phyloP scores from a whole-genome alignment of 1,139 yeast genomes.

The Kodamaea suecica region DNA sequence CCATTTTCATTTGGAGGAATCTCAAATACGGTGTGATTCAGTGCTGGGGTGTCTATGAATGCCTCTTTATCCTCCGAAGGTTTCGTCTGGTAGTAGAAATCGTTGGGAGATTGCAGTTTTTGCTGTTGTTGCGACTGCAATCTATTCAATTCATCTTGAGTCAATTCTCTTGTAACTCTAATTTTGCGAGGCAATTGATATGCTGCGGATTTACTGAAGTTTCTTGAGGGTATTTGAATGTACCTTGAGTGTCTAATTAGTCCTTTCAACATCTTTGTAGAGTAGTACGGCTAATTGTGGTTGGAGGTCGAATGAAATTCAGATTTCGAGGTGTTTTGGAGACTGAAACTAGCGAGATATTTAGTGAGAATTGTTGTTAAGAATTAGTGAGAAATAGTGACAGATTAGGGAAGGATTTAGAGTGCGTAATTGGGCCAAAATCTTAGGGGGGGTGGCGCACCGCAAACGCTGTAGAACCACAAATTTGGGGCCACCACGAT shows the following conservation, averaged over 20 bases:
- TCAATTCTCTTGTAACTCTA: slow-evolving; percentile 33
- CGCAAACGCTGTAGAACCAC: no score
- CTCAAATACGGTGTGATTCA: slow-evolving; percentile 28
- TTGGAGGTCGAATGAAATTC: no score
- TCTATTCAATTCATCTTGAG: slow-evolving; percentile 34
- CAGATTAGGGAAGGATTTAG: no score
- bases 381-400: no score
- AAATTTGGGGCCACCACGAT: no score
- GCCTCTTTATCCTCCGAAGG: slow-evolving; percentile 24
- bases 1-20: slow-evolving; percentile 46
- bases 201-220: slow-evolving; percentile 4
- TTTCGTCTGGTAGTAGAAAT: slow-evolving; percentile 30
- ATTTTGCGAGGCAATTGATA: slow-evolving; percentile 19
- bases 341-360: no score
- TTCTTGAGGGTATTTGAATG: neutral
- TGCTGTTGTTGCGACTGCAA: slow-evolving; percentile 15
- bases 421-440: no score
- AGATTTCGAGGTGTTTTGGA: no score
- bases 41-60: slow-evolving; percentile 23
- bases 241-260: neutral
- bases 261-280: no score
- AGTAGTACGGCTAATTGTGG: no score
- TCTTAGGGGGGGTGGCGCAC: no score
- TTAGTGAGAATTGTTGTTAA: no score
- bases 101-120: slow-evolving; percentile 11